Evolutionary conservation across 169 alveolate genomes (phyloP), one percentile per base, ranked within the genome.

Genomic region (Theileria annulata): DNA sequence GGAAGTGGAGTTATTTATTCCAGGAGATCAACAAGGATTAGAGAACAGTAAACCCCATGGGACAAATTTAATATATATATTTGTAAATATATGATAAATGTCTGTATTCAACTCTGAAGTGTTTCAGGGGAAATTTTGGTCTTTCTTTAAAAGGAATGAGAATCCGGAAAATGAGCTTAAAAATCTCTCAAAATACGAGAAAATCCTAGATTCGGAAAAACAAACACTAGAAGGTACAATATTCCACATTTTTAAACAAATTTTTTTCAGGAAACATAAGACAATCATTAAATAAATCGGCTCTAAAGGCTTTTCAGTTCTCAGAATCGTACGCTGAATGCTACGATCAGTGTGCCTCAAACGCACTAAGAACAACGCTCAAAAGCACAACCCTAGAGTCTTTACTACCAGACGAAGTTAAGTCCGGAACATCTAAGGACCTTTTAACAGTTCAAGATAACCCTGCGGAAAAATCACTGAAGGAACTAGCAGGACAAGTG

Each of bases 291-390:
- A 70, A 19, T 19, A 51, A 51, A 28, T 51, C 77, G 17, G 84
- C 85, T 70, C 56, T 35, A 54, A 54, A 71, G 31, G 88, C 88
- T n/a, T 47, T 81, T 37, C 47, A 63, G 60, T 81, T 81, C 79
- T 68, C 88, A 13, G 70, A 21, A 6, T 70, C 78, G 28, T 81
- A 81, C 64, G 78, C 82, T 59, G 88, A 81, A 13, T 81, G 88
- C 54, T 81, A 74, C 63, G 88, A 81, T 66, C 63, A 75, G 74
- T 81, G 88, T 49, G 83, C 88, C 13, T 68, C 77, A 15, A 67
- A 58, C 77, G 88, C 88, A 15, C 73, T 81, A 0, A 69, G 88
- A n/a, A 63, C 69, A 48, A 77, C 68, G 35, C 75, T 81, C 59
- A 73, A 69, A 21, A 77, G 70, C 25, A 71, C 83, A 2, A 64